Conservation (phyloP, 2,329 filamentous ascomycete genomes). For the Fusarium nematophilum region DNA sequence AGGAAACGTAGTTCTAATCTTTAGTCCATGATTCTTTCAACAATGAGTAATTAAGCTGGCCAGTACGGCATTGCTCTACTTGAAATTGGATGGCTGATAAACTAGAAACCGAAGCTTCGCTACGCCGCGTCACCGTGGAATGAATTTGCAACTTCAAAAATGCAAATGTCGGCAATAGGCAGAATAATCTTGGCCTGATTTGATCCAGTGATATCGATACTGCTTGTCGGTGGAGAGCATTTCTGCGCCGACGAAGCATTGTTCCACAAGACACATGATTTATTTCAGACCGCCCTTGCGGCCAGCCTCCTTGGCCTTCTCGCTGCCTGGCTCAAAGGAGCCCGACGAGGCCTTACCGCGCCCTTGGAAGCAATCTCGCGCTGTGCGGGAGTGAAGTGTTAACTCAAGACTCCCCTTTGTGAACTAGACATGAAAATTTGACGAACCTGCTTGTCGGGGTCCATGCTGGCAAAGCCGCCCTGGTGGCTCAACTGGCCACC, state of each 20-base stretch:
- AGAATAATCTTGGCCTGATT: no score
- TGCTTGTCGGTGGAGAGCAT: background rate
- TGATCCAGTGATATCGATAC: rapidly evolving
- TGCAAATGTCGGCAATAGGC: no score
- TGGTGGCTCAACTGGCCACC: constrained; percentile 53
- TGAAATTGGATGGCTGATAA: background rate
- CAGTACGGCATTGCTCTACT: background rate
- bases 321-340: constrained; percentile 64
- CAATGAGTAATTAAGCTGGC: no score
- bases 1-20: no score
- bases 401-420: no score
- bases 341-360: constrained; percentile 64
- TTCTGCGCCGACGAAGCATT: background rate
- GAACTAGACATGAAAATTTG: no score
- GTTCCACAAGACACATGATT: no score
- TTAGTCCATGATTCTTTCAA: no score
- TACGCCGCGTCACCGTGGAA: no score
- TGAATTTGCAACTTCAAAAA: no score
- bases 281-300: constrained; percentile 60
- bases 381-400: constrained; percentile 40
- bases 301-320: constrained; percentile 64
- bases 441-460: constrained; percentile 54
- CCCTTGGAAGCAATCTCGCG: constrained; percentile 66
- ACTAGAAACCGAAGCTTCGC: no score
- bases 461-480: constrained; percentile 55